Conservation (phyloP, 306 rosid genomes). For the Amphicarpaea edgeworthii region DNA sequence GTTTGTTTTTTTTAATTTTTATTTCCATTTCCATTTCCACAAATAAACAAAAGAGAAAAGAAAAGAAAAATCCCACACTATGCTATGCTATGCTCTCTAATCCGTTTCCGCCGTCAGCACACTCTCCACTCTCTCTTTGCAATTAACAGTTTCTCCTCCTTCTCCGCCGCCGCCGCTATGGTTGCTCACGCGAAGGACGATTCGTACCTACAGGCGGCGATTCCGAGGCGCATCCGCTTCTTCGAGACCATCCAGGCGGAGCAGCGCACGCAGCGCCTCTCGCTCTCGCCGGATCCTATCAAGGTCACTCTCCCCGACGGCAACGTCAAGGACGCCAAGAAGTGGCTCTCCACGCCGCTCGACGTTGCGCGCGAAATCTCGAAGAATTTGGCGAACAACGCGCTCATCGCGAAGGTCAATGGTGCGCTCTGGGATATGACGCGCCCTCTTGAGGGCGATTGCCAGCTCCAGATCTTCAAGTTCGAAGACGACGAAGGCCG, state of each 20-base stretch:
- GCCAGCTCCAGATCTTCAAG: slow-evolving; percentile 71
- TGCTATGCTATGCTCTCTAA: slow-evolving; percentile 56
- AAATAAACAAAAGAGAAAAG: neutral
- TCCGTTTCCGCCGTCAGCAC: slow-evolving; percentile 52
- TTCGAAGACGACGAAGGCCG: slow-evolving; percentile 86
- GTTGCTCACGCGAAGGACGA: slow-evolving; percentile 73
- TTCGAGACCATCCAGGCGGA: slow-evolving; percentile 65
- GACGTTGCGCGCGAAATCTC: slow-evolving; percentile 84
- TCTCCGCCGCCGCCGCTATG: slow-evolving; percentile 45
- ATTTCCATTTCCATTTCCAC: neutral
- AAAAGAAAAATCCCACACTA: neutral
- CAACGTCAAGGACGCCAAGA: slow-evolving; percentile 74
- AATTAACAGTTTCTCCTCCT: slow-evolving; percentile 41
- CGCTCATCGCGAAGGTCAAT: slow-evolving; percentile 85
- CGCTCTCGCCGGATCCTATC: slow-evolving; percentile 81
- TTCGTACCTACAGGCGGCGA: slow-evolving; percentile 59
- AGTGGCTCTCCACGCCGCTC: slow-evolving; percentile 77
- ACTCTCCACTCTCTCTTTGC: slow-evolving; percentile 13
- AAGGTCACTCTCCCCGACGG: slow-evolving; percentile 80
- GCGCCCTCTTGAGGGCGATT: slow-evolving; percentile 80
- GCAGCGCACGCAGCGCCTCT: slow-evolving; percentile 53
- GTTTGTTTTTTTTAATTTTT: no score
- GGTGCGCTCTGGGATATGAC: slow-evolving; percentile 91
- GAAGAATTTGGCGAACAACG: slow-evolving; percentile 75
- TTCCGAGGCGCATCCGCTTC: slow-evolving; percentile 70